Evolutionary conservation across 257 asterid genomes (phyloP).

Genomic region (Forsythia viridissima): DNA sequence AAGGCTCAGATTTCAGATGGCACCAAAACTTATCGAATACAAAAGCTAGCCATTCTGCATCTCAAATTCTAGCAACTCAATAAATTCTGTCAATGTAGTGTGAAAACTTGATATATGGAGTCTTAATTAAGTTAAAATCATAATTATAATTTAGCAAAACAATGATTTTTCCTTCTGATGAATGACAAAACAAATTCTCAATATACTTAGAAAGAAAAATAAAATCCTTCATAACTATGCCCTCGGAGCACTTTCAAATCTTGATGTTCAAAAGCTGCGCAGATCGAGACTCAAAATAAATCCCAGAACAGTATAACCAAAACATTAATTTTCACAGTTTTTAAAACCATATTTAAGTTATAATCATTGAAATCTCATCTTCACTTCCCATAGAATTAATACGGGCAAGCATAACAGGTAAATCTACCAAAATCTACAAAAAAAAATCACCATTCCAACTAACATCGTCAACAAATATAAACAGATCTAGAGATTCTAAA

Average conservation of each 20-base stretch:
- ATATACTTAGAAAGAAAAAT: not conserved
- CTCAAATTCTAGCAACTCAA: not conserved
- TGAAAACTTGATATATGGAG: not conserved
- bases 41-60: not conserved
- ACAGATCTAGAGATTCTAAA: slow-evolving; percentile 24
- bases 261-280: not conserved
- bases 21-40: not conserved
- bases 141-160: not conserved
- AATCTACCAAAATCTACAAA: not conserved
- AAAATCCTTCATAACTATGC: not conserved
- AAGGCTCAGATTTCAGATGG: not conserved
- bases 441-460: slow-evolving; percentile 8
- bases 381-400: not conserved
- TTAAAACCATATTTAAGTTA: not conserved
- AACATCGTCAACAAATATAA: slow-evolving; percentile 5
- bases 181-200: not conserved
- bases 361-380: not conserved
- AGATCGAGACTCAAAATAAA: not conserved
- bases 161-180: not conserved
- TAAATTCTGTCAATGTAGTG: not conserved
- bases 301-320: not conserved
- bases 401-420: not conserved
- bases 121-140: not conserved
- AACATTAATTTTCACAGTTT: not conserved
- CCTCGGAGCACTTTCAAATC: not conserved